A percentile compares a stretch with the other conserved stretches of the same genome.
These are phyloP conservation scores for Ramularia endophylla DNA, from an alignment of 2,329 filamentous ascomycete species.

Conservation along the genomic window DNA sequence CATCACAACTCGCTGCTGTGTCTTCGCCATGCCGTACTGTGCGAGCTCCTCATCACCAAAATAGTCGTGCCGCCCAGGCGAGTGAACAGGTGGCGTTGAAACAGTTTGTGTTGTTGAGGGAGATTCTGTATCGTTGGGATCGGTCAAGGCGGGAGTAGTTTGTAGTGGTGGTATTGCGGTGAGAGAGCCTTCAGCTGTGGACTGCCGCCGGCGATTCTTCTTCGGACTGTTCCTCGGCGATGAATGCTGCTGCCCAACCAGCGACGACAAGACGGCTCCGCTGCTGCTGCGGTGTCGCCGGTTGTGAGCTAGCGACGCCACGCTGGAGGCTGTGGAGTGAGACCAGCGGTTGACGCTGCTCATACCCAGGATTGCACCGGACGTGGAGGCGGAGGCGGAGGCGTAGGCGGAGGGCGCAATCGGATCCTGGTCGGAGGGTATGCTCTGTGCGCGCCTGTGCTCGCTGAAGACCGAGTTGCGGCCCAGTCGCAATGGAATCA, in stretches of 20 bases:
- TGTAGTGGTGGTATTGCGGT: slow-evolving; percentile 31
- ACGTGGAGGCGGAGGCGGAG: slow-evolving; percentile 2
- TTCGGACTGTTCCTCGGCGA: slow-evolving; percentile 20
- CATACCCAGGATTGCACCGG: slow-evolving; percentile 38
- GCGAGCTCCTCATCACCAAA: slow-evolving; percentile 25
- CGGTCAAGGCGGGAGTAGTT: slow-evolving; percentile 25
- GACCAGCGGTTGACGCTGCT: slow-evolving; percentile 54
- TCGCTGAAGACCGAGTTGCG: slow-evolving; percentile 18
- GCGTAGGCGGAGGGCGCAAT: background rate
- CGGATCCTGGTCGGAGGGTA: slow-evolving; percentile 34
- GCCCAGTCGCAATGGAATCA: slow-evolving; percentile 20
- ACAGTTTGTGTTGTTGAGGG: slow-evolving; percentile 30
- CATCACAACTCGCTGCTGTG: slow-evolving; percentile 20
- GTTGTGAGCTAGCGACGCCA: slow-evolving; percentile 31
- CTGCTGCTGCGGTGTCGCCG: slow-evolving; percentile 35
- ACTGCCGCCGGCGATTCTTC: slow-evolving; percentile 20
- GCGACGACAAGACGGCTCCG: slow-evolving; percentile 32
- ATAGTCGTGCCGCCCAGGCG: slow-evolving; percentile 22
- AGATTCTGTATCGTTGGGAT: slow-evolving; percentile 27
- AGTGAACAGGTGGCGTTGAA: slow-evolving; percentile 23
- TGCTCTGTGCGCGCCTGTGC: slow-evolving; percentile 36
- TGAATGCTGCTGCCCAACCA: slow-evolving; percentile 27
- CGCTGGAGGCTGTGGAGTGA: slow-evolving; percentile 50
- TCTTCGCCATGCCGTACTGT: slow-evolving; percentile 20
- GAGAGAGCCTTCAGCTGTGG: slow-evolving; percentile 17